Percentiles rank a stretch among this genome's conserved stretches.
phyloP scores from a whole-genome alignment of 177 flowering plant species.

The Telopea speciosissima region DNA sequence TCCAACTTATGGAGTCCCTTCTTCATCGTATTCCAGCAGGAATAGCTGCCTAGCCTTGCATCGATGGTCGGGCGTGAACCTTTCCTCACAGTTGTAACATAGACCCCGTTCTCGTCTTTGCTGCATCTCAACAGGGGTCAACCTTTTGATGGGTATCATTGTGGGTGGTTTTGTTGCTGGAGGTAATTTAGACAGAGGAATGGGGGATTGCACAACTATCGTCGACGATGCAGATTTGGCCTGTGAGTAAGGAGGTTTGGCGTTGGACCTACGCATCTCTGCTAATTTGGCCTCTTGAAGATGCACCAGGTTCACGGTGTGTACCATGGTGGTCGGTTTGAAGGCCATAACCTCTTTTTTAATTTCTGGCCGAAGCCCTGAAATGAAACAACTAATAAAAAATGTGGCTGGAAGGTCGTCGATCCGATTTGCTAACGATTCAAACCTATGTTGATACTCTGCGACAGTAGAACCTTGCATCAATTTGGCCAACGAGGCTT shows the following conservation, averaged over 20 bases:
- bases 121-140: not conserved
- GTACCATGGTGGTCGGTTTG: not conserved
- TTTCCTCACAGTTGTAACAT: not conserved
- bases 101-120: not conserved
- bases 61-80: not conserved
- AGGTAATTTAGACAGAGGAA: no score
- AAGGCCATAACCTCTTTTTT: not conserved
- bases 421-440: not conserved
- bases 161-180: no score
- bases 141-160: no score
- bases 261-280: no score
- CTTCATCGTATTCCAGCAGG: not conserved
- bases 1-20: no score
- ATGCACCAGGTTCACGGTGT: not conserved
- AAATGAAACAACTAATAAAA: not conserved
- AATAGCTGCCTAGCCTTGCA: not conserved
- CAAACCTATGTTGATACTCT: not conserved
- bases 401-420: not conserved
- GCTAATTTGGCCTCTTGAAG: not conserved
- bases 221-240: not conserved
- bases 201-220: not conserved
- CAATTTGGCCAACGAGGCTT: not conserved
- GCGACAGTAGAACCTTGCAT: not conserved
- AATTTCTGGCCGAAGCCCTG: not conserved
- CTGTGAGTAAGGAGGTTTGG: not conserved